Evolutionary conservation across 345 rosid species (phyloP).

Genomic region (Salix caprea): DNA sequence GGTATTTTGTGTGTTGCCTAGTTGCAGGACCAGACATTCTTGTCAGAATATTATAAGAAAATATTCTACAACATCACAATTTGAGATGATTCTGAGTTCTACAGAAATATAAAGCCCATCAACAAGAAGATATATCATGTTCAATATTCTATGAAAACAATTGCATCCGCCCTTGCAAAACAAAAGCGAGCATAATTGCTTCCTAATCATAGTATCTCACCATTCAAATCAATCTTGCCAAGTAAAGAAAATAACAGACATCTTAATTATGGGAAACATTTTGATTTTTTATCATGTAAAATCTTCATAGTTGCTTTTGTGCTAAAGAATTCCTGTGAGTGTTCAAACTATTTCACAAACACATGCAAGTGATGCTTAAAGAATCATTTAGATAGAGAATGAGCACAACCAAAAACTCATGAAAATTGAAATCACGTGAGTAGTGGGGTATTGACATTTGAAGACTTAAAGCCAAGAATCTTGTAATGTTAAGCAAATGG

Average conservation of each 20-base stretch:
- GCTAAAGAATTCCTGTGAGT: background rate
- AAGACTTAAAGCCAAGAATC: background rate
- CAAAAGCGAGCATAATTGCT: background rate
- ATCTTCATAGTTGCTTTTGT: background rate
- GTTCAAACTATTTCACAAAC: background rate
- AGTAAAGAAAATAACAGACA: background rate
- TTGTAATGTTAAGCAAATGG: background rate
- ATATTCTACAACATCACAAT: background rate
- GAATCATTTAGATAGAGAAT: background rate
- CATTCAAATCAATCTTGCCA: background rate
- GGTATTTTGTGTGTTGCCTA: constrained; percentile 93
- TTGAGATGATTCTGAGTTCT: background rate
- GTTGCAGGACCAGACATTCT: constrained; percentile 39
- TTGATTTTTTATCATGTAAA: background rate
- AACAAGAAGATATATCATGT: background rate
- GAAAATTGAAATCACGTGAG: background rate
- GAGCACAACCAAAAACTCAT: background rate
- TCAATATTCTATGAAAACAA: background rate
- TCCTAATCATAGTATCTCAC: background rate
- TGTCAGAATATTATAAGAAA: background rate
- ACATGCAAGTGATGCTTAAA: background rate
- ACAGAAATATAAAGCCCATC: background rate
- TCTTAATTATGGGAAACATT: background rate
- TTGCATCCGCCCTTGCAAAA: background rate
- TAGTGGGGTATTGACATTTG: background rate